Evolutionary conservation across 495 filamentous ascomycete species (phyloP), one percentile per base, ranked within the genome.

Genomic region (Lichina pygmaea): DNA sequence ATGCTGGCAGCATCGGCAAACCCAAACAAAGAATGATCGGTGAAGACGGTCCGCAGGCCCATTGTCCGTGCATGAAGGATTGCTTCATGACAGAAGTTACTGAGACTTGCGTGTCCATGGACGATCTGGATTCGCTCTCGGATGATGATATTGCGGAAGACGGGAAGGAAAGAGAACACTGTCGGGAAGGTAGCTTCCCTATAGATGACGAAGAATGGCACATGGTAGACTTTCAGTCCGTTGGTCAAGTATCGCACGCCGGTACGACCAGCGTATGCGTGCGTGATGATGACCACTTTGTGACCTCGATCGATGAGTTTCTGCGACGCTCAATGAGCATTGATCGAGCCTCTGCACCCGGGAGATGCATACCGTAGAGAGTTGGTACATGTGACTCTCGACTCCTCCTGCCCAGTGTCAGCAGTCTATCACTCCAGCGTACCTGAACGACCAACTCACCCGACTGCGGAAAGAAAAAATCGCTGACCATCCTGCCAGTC

Each of bases 381-480:
- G 67, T 60, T 97, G 89, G 60, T 95, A 97, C 48, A 97, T 95
- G 62, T 97, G 89, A 62, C 81, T 89, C 66, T 97, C 89, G 48
- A 97, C 72, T 42, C 89, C 89, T 50, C 86, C 75, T 76, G 43
- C 10, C 11, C 36, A 9, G 16, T 6, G 47, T 41, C 34, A 34
- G 34, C 41, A 24, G 41, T 38, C 7, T 16, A 40, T 2, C 13
- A 39, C 50, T 17, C 44, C 42, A 49, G 45, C 7, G 33, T 32
- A 42, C 32, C 3, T n/a, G 15, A 42, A 10, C 24, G 17, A 48
- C 7, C 16, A 41, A 52, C 59, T 45, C 57, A 72, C 74, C 86
- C 39, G 86, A 85, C 53, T 95, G 91, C 17, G 89, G 89, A 54
- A 86, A 97, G 72, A 97, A 97, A 71, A 86, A 94, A 65, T 97